Evolutionary conservation across 73 alveolate species (phyloP), one percentile per base, ranked within the genome.

Genomic region (Paraurostyla sp.): DNA sequence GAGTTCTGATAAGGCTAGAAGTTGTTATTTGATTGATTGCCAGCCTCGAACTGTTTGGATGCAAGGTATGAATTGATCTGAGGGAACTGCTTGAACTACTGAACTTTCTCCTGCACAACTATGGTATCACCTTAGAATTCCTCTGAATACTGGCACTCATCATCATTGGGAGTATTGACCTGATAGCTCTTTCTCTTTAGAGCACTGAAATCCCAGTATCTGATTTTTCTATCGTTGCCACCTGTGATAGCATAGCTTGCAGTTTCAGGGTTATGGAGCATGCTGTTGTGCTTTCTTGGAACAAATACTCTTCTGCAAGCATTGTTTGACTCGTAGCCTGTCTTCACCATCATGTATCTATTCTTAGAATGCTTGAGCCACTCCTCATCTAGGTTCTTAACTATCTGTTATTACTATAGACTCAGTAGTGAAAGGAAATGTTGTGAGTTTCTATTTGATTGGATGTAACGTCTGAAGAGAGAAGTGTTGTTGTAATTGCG

Each of bases 191-290:
- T 71, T 22, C 49, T 38, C 15, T 33, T 42, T 0, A 65, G 76
- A 0, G 33, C 41, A 27, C n/a, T 58, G 87, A 84, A 71, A 45
- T 76, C 86, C 95, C 95, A 91, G 42, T 83, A 91, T 59, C 95
- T 83, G 35, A 91, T 54, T 80, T 71, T 91, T 22, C 57, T 54
- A 63, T 91, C 95, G 23, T 84, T 65, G 22, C 92, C 91, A 0
- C 91, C 92, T 23, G 93, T 65, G 80, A 91, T 91, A 11, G 90
- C 83, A 71, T 71, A 91, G 23, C 58, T 58, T 22, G 48, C 80
- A 0, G 95, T 85, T 4, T 83, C 93, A 25, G 91, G 69, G 49
- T 38, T 36, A 20, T 81, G 71, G 4, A 36, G 68, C 71, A 81
- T 35, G 20, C 57, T 22, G 45, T 71, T 51, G 43, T 58, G 43